A percentile compares a stretch with the other conserved stretches of the same genome.
These are phyloP conservation scores for Fusarium duplospermum DNA, from an alignment of 2,329 filamentous ascomycete species.

Conservation along the genomic window DNA sequence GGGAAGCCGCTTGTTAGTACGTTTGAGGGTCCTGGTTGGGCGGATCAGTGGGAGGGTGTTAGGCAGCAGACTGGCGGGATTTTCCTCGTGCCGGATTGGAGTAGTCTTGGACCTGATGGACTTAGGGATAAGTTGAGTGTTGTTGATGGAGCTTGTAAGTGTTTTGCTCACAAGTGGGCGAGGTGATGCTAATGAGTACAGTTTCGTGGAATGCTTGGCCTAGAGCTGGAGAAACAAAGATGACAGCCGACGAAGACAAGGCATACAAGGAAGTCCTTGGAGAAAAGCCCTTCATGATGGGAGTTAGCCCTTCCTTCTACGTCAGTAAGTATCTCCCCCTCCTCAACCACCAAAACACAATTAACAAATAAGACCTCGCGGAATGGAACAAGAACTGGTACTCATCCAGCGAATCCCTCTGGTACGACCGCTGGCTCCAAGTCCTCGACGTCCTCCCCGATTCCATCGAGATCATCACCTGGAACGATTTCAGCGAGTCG, in stretches of 20 bases:
- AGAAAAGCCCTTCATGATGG: conserved; percentile 62
- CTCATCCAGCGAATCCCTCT: conserved; percentile 70
- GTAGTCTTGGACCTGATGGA: conserved; percentile 38
- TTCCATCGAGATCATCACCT: conserved; percentile 59
- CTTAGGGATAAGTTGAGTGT: conserved; percentile 34
- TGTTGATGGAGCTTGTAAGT: conserved; percentile 43
- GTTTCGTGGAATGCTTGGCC: conserved; percentile 57
- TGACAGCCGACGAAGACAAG: conserved; percentile 50
- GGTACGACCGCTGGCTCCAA: conserved; percentile 69
- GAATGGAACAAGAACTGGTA: conserved; percentile 71
- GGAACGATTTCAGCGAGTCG: conserved; percentile 68
- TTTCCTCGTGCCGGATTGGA: conserved; percentile 61
- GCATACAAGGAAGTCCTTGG: conserved; percentile 49
- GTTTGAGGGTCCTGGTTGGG: conserved; percentile 59
- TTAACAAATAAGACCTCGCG: conserved; percentile 54
- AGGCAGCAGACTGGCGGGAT: conserved; percentile 48
- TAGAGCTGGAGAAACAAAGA: conserved; percentile 41
- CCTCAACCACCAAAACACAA: neutral
- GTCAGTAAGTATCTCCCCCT: conserved; percentile 51
- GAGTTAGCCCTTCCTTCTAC: conserved; percentile 70
- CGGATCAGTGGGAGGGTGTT: conserved; percentile 58
- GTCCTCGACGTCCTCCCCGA: conserved; percentile 60
- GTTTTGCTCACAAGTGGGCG: too few species aligned
- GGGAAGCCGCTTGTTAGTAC: conserved; percentile 60
- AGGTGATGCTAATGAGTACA: conserved; percentile 29